Conservation (phyloP, 257 asterid species). For the Thymus mandschuricus region DNA sequence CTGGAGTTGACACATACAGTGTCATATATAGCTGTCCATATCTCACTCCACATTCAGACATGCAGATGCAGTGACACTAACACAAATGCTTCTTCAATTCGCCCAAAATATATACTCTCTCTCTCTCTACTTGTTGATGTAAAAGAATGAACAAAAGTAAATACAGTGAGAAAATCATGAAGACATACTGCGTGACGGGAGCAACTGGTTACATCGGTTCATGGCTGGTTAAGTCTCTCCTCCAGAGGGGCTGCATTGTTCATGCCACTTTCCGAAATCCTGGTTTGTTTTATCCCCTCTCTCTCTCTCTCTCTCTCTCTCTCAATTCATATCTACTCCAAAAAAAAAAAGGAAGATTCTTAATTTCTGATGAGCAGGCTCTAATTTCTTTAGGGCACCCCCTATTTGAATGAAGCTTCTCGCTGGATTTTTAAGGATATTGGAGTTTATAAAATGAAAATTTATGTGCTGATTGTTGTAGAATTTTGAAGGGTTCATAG, state of each 20-base stretch:
- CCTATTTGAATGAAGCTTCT: background rate
- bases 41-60: too few species aligned
- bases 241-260: constrained; percentile 57
- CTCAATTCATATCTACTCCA: too few species aligned
- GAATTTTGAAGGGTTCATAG: background rate
- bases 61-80: too few species aligned
- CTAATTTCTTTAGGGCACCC: background rate
- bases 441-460: background rate
- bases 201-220: constrained; percentile 90
- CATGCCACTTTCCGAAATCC: constrained; percentile 80
- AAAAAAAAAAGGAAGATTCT: background rate
- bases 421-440: too few species aligned
- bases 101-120: too few species aligned
- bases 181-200: constrained; percentile 81
- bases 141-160: background rate
- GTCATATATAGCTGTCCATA: too few species aligned
- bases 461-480: background rate
- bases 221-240: constrained; percentile 84
- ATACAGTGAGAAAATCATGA: constrained; percentile 25
- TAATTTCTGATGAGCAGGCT: background rate
- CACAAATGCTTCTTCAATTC: too few species aligned
- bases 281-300: constrained; percentile 37
- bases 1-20: too few species aligned
- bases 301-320: too few species aligned
- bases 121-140: too few species aligned